Evolutionary conservation across 2,329 filamentous ascomycete genomes (phyloP).

Genomic region (Diaporthe sp.): DNA sequence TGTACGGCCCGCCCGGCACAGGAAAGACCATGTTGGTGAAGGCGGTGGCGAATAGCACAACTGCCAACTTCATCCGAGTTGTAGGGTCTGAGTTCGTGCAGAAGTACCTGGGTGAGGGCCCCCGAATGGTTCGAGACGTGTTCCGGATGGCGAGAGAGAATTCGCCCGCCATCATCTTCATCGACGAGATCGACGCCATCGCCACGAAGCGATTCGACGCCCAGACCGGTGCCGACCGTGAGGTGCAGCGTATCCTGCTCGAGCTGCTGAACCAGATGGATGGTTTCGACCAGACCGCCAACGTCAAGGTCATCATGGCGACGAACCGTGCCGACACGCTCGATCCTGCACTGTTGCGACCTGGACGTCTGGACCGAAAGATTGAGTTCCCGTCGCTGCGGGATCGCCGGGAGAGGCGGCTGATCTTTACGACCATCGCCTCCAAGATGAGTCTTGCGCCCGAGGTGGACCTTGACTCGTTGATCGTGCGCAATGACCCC

Average conservation of each 20-base stretch:
- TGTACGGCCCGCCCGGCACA: slow-evolving; percentile 96
- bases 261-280: slow-evolving; percentile 99
- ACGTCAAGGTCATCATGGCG: slow-evolving; percentile 99
- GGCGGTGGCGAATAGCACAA: slow-evolving; percentile 97
- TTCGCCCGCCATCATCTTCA: slow-evolving; percentile 98
- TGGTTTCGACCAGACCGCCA: slow-evolving; percentile 97
- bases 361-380: slow-evolving; percentile 95
- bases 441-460: slow-evolving; percentile 97
- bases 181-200: slow-evolving; percentile 99
- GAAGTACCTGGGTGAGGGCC: slow-evolving; percentile 97
- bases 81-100: slow-evolving; percentile 99
- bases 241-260: slow-evolving; percentile 97
- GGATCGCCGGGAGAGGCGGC: slow-evolving; percentile 91
- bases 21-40: slow-evolving; percentile 99
- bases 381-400: slow-evolving; percentile 98
- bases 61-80: slow-evolving; percentile 97
- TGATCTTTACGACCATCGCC: slow-evolving; percentile 98
- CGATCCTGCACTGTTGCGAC: slow-evolving; percentile 93
- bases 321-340: slow-evolving; percentile 98
- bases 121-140: slow-evolving; percentile 98
- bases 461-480: slow-evolving; percentile 94
- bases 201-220: slow-evolving; percentile 99
- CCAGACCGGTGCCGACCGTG: slow-evolving; percentile 96
- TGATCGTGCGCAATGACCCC: slow-evolving; percentile 97
- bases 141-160: slow-evolving; percentile 99